phyloP scores from a whole-genome alignment of 164 flowering plant species.

The Warburgia ugandensis region DNA sequence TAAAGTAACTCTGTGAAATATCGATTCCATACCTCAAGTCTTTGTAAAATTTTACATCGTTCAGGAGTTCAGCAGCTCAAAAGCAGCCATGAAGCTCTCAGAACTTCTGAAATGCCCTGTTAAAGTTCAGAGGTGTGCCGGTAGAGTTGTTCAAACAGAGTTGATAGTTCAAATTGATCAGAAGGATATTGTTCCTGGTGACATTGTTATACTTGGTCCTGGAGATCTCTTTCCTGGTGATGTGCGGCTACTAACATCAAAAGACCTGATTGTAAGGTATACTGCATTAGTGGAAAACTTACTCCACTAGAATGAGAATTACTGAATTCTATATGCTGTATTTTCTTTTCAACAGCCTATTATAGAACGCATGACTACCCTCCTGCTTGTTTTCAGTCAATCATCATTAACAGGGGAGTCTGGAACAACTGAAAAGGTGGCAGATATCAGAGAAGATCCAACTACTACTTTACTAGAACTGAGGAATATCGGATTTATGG shows the following conservation, averaged over 20 bases:
- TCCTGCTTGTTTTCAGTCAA: slow-evolving; percentile 60
- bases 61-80: slow-evolving; percentile 67
- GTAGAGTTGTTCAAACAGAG: slow-evolving; percentile 66
- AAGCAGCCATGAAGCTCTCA: slow-evolving; percentile 71
- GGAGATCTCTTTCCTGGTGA: slow-evolving; percentile 84
- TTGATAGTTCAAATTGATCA: slow-evolving; percentile 70
- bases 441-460: slow-evolving; percentile 46
- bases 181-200: slow-evolving; percentile 72
- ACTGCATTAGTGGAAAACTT: slow-evolving; percentile 1
- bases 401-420: slow-evolving; percentile 85
- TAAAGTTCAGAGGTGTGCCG: slow-evolving; percentile 81
- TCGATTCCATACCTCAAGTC: not conserved
- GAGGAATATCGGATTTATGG: slow-evolving; percentile 81
- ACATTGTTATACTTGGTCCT: slow-evolving; percentile 56
- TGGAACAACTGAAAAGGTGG: slow-evolving; percentile 50
- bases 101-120: slow-evolving; percentile 58
- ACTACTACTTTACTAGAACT: slow-evolving; percentile 65
- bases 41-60: not conserved
- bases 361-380: slow-evolving; percentile 24
- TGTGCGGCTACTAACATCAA: slow-evolving; percentile 60
- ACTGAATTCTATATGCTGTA: slow-evolving; percentile 10
- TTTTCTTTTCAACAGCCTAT: slow-evolving; percentile 6
- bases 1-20: not conserved
- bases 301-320: not conserved
- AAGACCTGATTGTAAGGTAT: slow-evolving; percentile 68